Conservation (phyloP, 1,284 basidiomycete genomes). For the Leccinum cinnamomeum region DNA sequence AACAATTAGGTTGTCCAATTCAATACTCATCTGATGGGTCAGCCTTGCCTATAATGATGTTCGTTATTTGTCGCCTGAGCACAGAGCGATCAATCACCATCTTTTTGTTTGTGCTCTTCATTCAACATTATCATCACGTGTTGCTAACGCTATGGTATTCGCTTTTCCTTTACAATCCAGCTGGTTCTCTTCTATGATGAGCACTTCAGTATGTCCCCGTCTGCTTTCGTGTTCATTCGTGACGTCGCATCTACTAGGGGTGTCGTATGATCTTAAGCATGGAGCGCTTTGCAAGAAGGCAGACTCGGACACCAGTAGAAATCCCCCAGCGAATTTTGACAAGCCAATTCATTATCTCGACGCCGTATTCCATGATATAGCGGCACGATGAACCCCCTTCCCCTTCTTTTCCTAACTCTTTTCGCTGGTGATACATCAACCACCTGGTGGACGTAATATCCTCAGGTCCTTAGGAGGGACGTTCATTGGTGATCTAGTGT, state of each 20-base stretch:
- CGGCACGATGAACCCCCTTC: background rate
- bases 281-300: constrained; percentile 21
- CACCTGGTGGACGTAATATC: background rate
- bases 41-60: constrained; percentile 17
- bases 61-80: background rate
- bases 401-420: background rate
- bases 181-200: constrained; percentile 18
- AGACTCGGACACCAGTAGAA: background rate
- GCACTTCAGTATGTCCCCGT: constrained; percentile 16
- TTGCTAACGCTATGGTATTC: constrained; percentile 6
- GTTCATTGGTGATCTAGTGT: background rate
- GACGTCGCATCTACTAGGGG: constrained; percentile 16
- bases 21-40: background rate
- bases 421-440: background rate
- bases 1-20: background rate
- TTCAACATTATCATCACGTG: background rate
- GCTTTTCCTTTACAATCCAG: constrained; percentile 5
- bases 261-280: constrained; percentile 25
- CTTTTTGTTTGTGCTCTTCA: constrained; percentile 20
- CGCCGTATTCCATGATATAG: background rate
- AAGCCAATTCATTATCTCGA: constrained; percentile 1
- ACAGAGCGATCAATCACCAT: constrained; percentile 9
- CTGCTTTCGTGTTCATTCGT: background rate
- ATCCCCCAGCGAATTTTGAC: constrained; percentile 10
- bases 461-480: background rate